Conservation (phyloP, 176 grass and related monocot genomes). For the Leersia perrieri region DNA sequence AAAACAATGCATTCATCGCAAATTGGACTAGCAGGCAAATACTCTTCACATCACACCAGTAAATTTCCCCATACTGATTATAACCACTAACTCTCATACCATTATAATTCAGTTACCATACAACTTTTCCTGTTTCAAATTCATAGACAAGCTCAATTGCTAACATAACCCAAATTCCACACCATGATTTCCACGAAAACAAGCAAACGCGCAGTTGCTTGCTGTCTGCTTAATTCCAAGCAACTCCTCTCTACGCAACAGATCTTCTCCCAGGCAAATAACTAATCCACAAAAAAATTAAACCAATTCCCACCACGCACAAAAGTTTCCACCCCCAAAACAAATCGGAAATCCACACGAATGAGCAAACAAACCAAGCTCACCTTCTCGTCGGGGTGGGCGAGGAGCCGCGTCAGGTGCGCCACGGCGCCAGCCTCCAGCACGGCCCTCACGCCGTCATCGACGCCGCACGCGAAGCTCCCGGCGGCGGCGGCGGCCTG, state of each 20-base stretch:
- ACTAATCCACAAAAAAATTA: not conserved
- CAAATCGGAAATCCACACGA: conserved; percentile 9
- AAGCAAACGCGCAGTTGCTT: conserved; percentile 26
- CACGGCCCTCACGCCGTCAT: conserved; percentile 85
- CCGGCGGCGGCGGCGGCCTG: conserved; percentile 83
- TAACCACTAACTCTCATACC: not conserved
- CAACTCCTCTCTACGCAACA: conserved; percentile 27
- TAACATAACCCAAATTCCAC: not conserved
- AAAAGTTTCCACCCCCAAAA: not conserved
- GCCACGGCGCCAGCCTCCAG: conserved; percentile 61
- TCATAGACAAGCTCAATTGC: conserved; percentile 7
- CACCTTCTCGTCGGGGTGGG: conserved; percentile 85
- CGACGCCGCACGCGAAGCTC: conserved; percentile 94
- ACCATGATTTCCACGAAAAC: not conserved
- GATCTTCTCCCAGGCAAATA: conserved; percentile 32
- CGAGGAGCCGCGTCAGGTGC: conserved; percentile 70
- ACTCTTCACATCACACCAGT: not conserved
- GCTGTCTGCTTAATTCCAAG: conserved; percentile 18
- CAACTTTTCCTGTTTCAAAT: not conserved
- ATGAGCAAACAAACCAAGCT: conserved; percentile 28
- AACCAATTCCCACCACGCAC: not conserved
- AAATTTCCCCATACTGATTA: not conserved
- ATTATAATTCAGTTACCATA: not conserved
- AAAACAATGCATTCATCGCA: not conserved
- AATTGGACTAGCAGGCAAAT: not conserved